Evolutionary conservation across 345 rosid species (phyloP).

Genomic region (Isatis tinctoria): DNA sequence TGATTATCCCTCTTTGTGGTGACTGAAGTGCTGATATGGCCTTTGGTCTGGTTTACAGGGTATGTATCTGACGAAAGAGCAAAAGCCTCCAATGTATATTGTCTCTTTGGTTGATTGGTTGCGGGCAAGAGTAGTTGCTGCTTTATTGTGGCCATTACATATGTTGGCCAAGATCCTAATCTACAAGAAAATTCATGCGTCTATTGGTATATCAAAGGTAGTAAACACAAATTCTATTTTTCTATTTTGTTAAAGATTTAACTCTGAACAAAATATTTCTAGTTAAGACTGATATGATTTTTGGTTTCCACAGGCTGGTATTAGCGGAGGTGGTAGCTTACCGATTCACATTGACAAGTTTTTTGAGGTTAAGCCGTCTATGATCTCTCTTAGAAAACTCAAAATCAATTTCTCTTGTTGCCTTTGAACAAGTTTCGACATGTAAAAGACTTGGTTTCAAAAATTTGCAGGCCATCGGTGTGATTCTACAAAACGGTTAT

Average conservation of each 20-base stretch:
- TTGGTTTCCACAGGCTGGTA: slow-evolving; percentile 66
- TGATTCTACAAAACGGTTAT: slow-evolving; percentile 79
- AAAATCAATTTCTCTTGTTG: background rate
- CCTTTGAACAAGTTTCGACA: slow-evolving; percentile 4
- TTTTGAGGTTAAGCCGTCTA: slow-evolving; percentile 65
- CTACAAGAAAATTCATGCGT: slow-evolving; percentile 68
- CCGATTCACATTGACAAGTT: slow-evolving; percentile 76
- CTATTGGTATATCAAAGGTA: slow-evolving; percentile 92
- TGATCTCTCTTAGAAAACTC: background rate
- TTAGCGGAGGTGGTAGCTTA: slow-evolving; percentile 93
- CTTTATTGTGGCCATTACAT: slow-evolving; percentile 78
- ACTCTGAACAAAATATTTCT: background rate
- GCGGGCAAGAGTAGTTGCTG: slow-evolving; percentile 68
- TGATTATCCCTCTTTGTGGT: background rate
- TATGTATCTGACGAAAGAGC: slow-evolving; percentile 53
- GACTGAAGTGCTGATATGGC: background rate
- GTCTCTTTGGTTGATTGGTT: slow-evolving; percentile 55
- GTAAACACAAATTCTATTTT: background rate
- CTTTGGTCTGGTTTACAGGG: slow-evolving; percentile 45
- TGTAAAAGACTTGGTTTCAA: slow-evolving; percentile 5
- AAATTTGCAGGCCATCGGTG: slow-evolving; percentile 74
- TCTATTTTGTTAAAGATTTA: background rate
- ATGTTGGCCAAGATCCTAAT: slow-evolving; percentile 67
- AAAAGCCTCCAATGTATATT: slow-evolving; percentile 54
- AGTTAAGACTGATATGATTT: background rate